Evolutionary conservation across 1,284 basidiomycete genomes (phyloP), one percentile per base, ranked within the genome.

Genomic region (Cryptococcus maquisensis): DNA sequence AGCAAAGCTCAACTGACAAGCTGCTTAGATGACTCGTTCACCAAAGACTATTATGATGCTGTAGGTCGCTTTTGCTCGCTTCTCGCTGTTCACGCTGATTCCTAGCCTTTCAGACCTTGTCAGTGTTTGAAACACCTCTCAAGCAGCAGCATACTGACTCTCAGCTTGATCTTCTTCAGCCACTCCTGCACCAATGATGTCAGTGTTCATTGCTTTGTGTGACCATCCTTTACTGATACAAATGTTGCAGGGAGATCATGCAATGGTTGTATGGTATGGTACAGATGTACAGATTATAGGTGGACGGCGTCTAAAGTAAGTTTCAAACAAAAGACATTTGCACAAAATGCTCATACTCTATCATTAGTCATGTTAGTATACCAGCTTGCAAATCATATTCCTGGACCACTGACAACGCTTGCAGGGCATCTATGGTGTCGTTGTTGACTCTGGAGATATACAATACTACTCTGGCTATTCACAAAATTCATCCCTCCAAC

Each of bases 361-460:
- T 44, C 10, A 5, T 36, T 23, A 35, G 35, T 28, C 26, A 36
- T 42, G 24, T n/a, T 18, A 21, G 37, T 26, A 20, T 51, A 10
- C 21, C 15, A 0, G 50, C 26, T 21, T 32, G 20, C 32, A 42
- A 26, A n/a, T 26, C 39, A n/a, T 2, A 38, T n/a, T n/a, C n/a
- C n/a, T 8, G 42, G n/a, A 26, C 12, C 26, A 20, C 24, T 46
- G 16, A 44, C 37, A 24, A 10, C 28, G 26, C 10, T n/a, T 21
- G n/a, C 40, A 70, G 65, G 68, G 68, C 7, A 60, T 68, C 21
- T 70, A 70, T 54, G 65, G 66, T 18, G 44, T 68, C 12, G 48
- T 53, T 9, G 44, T 70, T 21, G 68, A 70, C 41, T 37, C 47
- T 4, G 64, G 55, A 13, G 36, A 49, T 12, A 53, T 53, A 3